Evolutionary conservation across 345 rosid species (phyloP), one percentile per base, ranked within the genome.

Genomic region (Litchi chinensis): DNA sequence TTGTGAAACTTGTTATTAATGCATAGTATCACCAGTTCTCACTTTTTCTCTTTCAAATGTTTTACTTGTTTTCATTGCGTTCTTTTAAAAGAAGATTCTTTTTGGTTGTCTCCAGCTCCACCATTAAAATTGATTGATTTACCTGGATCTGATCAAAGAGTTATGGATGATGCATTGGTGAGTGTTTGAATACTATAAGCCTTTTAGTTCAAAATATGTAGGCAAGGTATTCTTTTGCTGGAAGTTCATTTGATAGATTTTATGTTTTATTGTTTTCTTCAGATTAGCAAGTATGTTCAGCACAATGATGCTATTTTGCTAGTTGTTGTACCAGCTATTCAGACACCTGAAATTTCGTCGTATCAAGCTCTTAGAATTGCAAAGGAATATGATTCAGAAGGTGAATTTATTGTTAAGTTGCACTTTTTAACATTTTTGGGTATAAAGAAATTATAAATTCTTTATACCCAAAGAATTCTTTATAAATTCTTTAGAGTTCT

Each of bases 111-210:
- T 83, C 62, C 93, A 96, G 99, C 99, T 79, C 99, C 99, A 44
- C 92, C 99, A 21, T 76, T 96, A 79, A 96, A 96, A 87, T 85
- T 96, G 89, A 80, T 91, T 74, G 99, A 96, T 85, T 88, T 96
- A 83, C 99, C 99, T 65, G 99, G 99, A 85, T 83, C 95, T 86
- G 99, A 96, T 85, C 99, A 94, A 89, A 90, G 98, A 82, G 89
- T 91, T 79, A 87, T 94, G 87, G 98, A 91, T 67, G 98, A 92
- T 74, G 83, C 97, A 40, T 73, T 90, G 97, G 99, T 96, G 79
- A 88, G 98, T 68, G 57, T 52, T 71, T 74, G 12, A 77, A 72
- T 54, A 7, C 16, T 10, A 24, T 68, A n/a, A 22, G 41, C 43
- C 16, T 52, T 77, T 73, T 74, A 60, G 62, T 76, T 59, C 57